phyloP scores from a whole-genome alignment of 2,329 filamentous ascomycete genomes.

The Pseudogymnoascus sp. region DNA sequence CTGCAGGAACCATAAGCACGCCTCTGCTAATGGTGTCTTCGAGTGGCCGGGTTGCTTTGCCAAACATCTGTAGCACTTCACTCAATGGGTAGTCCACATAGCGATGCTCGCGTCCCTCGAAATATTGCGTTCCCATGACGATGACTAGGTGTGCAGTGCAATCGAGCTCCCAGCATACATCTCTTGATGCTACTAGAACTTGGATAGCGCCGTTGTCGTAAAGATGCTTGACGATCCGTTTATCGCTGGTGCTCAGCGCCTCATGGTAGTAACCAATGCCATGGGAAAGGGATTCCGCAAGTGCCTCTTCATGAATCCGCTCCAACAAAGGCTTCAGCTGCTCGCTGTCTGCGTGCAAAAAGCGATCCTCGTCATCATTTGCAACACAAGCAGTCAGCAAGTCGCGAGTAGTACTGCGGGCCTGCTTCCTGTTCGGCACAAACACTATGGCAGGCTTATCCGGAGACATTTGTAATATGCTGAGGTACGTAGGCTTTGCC shows the following conservation, averaged over 20 bases:
- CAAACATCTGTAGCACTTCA: constrained; percentile 96
- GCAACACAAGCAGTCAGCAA: constrained; percentile 79
- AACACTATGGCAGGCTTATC: constrained; percentile 89
- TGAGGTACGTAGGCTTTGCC: constrained; percentile 87
- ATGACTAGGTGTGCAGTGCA: constrained; percentile 83
- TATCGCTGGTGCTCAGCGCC: constrained; percentile 79
- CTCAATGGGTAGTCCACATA: constrained; percentile 95
- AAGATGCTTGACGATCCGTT: constrained; percentile 86
- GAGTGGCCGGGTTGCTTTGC: constrained; percentile 74
- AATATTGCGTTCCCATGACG: constrained; percentile 97
- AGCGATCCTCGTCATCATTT: constrained; percentile 88
- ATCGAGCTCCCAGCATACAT: constrained; percentile 94
- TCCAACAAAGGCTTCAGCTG: constrained; percentile 77
- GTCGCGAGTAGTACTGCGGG: constrained; percentile 77
- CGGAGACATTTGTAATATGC: constrained; percentile 78
- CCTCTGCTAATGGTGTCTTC: constrained; percentile 77
- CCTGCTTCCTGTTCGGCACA: constrained; percentile 89
- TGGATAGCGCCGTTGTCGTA: constrained; percentile 70
- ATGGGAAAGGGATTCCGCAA: constrained; percentile 84
- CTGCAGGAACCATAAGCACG: constrained; percentile 91
- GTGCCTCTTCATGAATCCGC: constrained; percentile 74
- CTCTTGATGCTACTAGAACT: constrained; percentile 66
- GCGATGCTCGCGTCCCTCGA: constrained; percentile 90
- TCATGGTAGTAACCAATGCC: constrained; percentile 98
- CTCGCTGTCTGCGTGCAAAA: constrained; percentile 75